These are phyloP conservation scores for Arachis hypogaea DNA, from an alignment of 306 rosid genomes.

Conservation along the genomic window DNA sequence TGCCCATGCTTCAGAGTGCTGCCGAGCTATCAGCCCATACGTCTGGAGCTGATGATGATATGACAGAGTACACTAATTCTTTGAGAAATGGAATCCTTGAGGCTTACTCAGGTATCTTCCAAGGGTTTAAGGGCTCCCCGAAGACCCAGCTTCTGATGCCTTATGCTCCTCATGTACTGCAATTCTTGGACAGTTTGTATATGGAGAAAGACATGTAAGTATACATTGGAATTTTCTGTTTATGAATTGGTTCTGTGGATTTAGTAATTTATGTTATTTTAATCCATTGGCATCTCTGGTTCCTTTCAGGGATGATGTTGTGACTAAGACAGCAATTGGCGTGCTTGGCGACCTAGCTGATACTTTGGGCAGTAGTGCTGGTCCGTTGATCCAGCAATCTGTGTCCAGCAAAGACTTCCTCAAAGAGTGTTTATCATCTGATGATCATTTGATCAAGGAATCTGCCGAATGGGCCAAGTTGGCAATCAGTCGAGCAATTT, in stretches of 20 bases:
- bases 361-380: constrained; percentile 76
- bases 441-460: constrained; percentile 81
- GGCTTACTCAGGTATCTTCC: constrained; percentile 93
- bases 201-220: constrained; percentile 89
- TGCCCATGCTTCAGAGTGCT: constrained; percentile 99
- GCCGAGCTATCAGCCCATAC: constrained; percentile 86
- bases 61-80: constrained; percentile 89
- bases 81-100: constrained; percentile 92
- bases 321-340: constrained; percentile 87
- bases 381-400: constrained; percentile 79
- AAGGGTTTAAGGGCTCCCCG: constrained; percentile 90
- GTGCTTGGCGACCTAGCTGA: constrained; percentile 94
- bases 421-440: constrained; percentile 81
- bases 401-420: constrained; percentile 85
- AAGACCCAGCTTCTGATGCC: constrained; percentile 90
- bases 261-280: constrained; percentile 14
- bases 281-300: constrained; percentile 11
- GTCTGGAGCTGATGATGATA: constrained; percentile 77
- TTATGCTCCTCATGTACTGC: constrained; percentile 80
- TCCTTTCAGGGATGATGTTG: constrained; percentile 78
- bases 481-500: constrained; percentile 78
- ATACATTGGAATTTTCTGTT: constrained; percentile 2
- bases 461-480: constrained; percentile 95
- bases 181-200: constrained; percentile 88
- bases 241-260: background rate